Evolutionary conservation across 371 early-diverging fungal species (phyloP), one percentile per base, ranked within the genome.

Genomic region (Mucor circinelloides): DNA sequence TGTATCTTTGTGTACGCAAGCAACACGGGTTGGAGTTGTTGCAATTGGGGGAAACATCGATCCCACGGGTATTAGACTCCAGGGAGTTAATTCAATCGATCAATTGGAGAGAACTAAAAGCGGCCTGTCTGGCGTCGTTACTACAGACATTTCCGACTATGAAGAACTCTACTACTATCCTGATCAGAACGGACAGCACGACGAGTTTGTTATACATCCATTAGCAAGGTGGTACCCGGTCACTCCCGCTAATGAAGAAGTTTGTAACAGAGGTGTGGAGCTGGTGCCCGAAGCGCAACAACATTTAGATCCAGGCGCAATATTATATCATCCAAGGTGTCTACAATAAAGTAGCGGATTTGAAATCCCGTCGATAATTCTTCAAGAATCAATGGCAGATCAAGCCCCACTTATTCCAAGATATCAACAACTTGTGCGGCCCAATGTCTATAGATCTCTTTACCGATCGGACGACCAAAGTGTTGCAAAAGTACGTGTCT

Each of bases 251-350:
- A 25, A 54, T 67, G n/a, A n/a, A n/a, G 27, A 31, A 42, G 19
- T 31, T 77, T 23, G 78, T 72, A 12, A 72, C 73, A 0, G 3
- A 25, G 17, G 48, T 77, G 1, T 74, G 68, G 72, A 71, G 17
- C 10, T 58, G 60, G 58, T 73, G 70, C 23, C 65, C 72, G 6
- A 3, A 40, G 17, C 25, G 63, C n/a, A n/a, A n/a, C 12, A 25
- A 31, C 21, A 34, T 67, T 7, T 38, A 12, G 23, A 64, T 77
- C 17, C 67, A 71, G 36, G 71, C 77, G 0, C 69, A 71, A 52
- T 74, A 70, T n/a, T n/a, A n/a, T n/a, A n/a, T n/a, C n/a, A 68
- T 77, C 8, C 44, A 28, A 0, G 77, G 77, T 0, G 42, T 56
- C 0, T 34, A 66, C 59, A 76, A 72, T 19, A 60, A 9, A n/a